A percentile compares a stretch with the other conserved stretches of the same genome.
Evolutionary conservation across 2,329 filamentous ascomycete species (phyloP).

Genomic region (Paecilomyces niveus): DNA sequence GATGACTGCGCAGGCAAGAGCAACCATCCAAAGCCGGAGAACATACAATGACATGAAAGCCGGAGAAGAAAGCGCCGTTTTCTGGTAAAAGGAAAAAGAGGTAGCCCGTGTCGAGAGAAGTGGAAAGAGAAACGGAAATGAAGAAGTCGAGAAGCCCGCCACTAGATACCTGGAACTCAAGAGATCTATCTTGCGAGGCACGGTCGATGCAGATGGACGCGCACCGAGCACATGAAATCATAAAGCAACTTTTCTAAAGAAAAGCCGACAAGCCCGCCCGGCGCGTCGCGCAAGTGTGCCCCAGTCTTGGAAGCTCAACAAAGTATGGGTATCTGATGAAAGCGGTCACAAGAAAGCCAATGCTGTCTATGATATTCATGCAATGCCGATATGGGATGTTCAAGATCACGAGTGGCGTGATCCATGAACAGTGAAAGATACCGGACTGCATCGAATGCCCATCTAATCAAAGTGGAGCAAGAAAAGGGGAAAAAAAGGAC

Average conservation of each 20-base stretch:
- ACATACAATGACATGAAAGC: conserved; percentile 10
- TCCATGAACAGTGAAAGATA: conserved; percentile 23
- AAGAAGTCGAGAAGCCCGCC: conserved; percentile 20
- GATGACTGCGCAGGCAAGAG: conserved; percentile 6
- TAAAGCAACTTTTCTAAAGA: conserved; percentile 32
- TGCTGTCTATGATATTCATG: conserved; percentile 48
- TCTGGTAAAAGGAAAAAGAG: conserved; percentile 8
- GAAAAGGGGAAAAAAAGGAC: conserved; percentile 20
- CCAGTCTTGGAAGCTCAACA: conserved; percentile 33
- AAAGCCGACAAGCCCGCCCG: conserved; percentile 31
- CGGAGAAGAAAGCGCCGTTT: conserved; percentile 20
- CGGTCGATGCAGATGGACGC: conserved; percentile 33
- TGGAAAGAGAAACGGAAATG: conserved; percentile 1
- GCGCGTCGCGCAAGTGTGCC: conserved; percentile 32
- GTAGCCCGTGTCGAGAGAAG: background rate
- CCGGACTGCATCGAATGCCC: conserved; percentile 33
- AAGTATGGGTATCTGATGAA: conserved; percentile 42
- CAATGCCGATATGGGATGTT: conserved; percentile 31
- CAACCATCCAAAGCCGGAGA: conserved; percentile 7
- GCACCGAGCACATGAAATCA: conserved; percentile 32
- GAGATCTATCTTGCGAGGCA: conserved; percentile 34
- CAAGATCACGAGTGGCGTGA: conserved; percentile 15
- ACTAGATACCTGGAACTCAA: conserved; percentile 34
- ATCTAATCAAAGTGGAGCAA: conserved; percentile 25
- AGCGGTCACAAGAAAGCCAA: conserved; percentile 41